Percentiles rank a stretch among this genome's conserved stretches.
Evolutionary conservation across 1,284 basidiomycete genomes (phyloP).

Genomic region (Mycena citricolor): DNA sequence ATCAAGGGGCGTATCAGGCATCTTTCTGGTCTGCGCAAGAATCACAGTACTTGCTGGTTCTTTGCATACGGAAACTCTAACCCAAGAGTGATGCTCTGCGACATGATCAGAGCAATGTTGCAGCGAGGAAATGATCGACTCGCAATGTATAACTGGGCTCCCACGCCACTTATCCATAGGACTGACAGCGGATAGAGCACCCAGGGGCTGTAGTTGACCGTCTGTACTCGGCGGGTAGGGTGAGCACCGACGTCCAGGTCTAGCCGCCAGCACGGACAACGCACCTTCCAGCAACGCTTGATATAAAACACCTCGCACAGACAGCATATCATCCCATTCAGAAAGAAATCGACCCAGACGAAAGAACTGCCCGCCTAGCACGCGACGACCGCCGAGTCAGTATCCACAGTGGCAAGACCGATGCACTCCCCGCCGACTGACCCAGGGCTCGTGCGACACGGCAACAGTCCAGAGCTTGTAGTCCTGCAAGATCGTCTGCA

Average conservation of each 20-base stretch:
- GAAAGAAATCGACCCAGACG: constrained; percentile 44
- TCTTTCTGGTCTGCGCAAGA: too few species aligned
- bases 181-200: constrained; percentile 35
- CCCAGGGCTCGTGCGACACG: constrained; percentile 40
- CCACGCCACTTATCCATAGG: constrained; percentile 29
- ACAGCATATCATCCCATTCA: constrained; percentile 47
- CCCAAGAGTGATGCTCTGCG: constrained; percentile 33
- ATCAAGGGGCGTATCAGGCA: neutral
- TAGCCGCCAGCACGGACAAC: constrained; percentile 18
- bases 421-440: too few species aligned
- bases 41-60: too few species aligned
- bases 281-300: constrained; percentile 50
- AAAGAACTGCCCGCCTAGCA: constrained; percentile 42
- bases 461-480: constrained; percentile 49
- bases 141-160: constrained; percentile 43
- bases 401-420: too few species aligned
- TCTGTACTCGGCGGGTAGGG: constrained; percentile 36
- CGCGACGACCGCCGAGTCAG: too few species aligned
- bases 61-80: constrained; percentile 32
- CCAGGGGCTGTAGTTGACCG: constrained; percentile 39
- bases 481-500: constrained; percentile 47
- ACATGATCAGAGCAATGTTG: too few species aligned
- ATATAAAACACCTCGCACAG: constrained; percentile 49
- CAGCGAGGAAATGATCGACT: constrained; percentile 14
- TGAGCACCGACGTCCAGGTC: too few species aligned